phyloP scores from a whole-genome alignment of 495 filamentous ascomycete genomes.

The Aspergillus carlsbadensis region DNA sequence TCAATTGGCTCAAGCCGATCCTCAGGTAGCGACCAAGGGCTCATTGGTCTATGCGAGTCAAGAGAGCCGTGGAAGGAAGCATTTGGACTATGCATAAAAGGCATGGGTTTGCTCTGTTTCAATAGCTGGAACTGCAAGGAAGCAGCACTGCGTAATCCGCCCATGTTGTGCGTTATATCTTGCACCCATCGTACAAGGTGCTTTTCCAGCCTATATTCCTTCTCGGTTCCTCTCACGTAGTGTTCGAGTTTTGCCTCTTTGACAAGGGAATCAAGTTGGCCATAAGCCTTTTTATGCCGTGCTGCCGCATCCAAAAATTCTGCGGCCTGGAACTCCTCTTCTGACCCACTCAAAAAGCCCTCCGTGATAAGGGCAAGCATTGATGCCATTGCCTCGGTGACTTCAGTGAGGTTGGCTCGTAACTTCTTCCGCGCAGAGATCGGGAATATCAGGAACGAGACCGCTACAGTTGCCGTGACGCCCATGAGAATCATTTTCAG shows the following conservation, averaged over 20 bases:
- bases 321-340: conserved; percentile 66
- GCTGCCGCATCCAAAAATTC: conserved; percentile 65
- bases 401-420: conserved; percentile 70
- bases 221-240: conserved; percentile 78
- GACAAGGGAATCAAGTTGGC: conserved; percentile 73
- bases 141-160: conserved; percentile 86
- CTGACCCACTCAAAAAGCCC: conserved; percentile 81
- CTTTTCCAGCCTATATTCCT: conserved; percentile 75
- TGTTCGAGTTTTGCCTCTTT: conserved; percentile 90
- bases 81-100: conserved; percentile 16
- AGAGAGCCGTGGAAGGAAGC: conserved; percentile 1
- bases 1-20: conserved; percentile 59
- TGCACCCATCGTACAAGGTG: conserved; percentile 83
- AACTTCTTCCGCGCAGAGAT: conserved; percentile 76
- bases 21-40: conserved; percentile 40
- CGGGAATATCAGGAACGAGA: conserved; percentile 78
- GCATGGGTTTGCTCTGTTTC: conserved; percentile 50
- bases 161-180: conserved; percentile 83
- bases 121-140: conserved; percentile 84
- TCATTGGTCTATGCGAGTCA: conserved; percentile 23
- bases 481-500: conserved; percentile 91
- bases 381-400: conserved; percentile 73
- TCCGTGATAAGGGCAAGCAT: conserved; percentile 81
- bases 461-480: conserved; percentile 67
- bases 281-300: conserved; percentile 67